Percentiles rank a stretch among this genome's conserved stretches.
These are phyloP conservation scores for Beauveria bassiana DNA, from an alignment of 2,329 filamentous ascomycete species.

Conservation along the genomic window DNA sequence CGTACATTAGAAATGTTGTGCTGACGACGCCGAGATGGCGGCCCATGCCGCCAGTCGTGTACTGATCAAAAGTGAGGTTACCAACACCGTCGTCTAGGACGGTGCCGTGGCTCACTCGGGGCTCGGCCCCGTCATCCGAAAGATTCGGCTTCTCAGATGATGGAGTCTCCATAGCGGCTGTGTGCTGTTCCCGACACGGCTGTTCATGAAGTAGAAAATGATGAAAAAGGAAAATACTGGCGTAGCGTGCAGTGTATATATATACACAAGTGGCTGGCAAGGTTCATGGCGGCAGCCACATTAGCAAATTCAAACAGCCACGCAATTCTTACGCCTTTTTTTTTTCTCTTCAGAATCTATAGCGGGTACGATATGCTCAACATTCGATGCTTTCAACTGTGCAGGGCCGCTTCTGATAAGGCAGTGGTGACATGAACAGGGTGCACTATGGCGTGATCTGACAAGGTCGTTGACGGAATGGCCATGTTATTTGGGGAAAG, in stretches of 20 bases:
- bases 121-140: background rate
- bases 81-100: slow-evolving; percentile 12
- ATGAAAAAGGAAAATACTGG: background rate
- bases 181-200: background rate
- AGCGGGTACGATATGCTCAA: too few relatives aligned
- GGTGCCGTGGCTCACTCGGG: background rate
- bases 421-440: background rate
- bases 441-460: slow-evolving; percentile 7
- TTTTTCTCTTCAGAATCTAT: background rate
- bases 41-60: slow-evolving; percentile 16
- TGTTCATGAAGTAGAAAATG: too few relatives aligned
- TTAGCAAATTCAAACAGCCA: background rate
- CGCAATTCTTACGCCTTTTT: background rate
- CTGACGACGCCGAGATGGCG: slow-evolving; percentile 17
- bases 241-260: background rate
- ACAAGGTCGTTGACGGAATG: background rate
- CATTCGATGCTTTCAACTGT: background rate
- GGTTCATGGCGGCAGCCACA: background rate
- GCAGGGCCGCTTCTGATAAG: background rate
- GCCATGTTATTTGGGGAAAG: background rate
- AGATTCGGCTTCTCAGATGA: background rate
- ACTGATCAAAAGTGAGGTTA: slow-evolving; percentile 16
- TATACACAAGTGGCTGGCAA: background rate
- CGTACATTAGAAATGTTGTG: slow-evolving; percentile 17
- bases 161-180: background rate